Evolutionary conservation across 1,284 basidiomycete genomes (phyloP), one percentile per base, ranked within the genome.

Genomic region (Marasmius tenuissimus): DNA sequence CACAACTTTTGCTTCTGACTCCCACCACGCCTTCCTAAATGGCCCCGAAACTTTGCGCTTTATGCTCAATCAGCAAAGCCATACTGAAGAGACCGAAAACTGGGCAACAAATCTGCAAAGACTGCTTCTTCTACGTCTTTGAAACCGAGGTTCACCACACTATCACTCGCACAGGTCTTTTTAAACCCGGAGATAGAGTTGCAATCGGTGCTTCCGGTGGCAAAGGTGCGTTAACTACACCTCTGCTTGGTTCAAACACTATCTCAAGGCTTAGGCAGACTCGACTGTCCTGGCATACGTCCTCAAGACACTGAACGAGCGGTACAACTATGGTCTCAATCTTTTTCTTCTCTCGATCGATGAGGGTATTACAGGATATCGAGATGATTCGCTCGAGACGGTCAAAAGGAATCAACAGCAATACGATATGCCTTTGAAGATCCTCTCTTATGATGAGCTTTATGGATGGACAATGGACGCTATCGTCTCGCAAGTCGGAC

Each of bases 381-480:
- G 97, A 61, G 97, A 99, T 73, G 97, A 98, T 73, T 98, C 96
- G 1, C 80, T 99, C 4, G 96, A 98, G 93, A 98, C 97, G 0
- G 97, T 99, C 55, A 98, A 99, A 76, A 86, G 96, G 51, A 99
- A 99, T 75, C 94, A 97, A 71, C 83, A 91, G 63, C 96, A 99
- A 76, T 99, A 99, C 71, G 86, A 89, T 52, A 90, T 99, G 71
- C 96, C 97, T 0, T 85, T 99, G 55, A 98, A 97, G 78, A 97
- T 99, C 63, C 81, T 99, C 12, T 94, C 93, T 0, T 99, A 99
- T 69, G 88, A 94, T 63, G 96, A 98, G 69, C 84, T 99, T 5
- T 99, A 99, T 68, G 97, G 97, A 12, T 99, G 97, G 97, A 99
- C 97, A 0, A 99, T 99, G 97, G 97, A 99, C 72, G 85, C 88